Conservation (phyloP, 2,329 filamentous ascomycete genomes). For the Arthroderma sp. region DNA sequence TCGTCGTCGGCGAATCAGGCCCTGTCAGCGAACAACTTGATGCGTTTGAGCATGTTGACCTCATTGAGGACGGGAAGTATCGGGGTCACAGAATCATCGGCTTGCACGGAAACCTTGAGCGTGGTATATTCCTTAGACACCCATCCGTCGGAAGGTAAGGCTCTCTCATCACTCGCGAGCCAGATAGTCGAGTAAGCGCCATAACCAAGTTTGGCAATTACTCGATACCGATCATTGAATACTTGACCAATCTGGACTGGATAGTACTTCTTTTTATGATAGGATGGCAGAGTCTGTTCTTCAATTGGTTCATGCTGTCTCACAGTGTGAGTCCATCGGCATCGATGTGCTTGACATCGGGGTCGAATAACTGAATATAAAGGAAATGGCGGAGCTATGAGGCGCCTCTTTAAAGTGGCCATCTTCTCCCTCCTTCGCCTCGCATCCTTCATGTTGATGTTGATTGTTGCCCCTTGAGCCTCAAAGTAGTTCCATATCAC, state of each 20-base stretch:
- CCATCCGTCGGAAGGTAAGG: not conserved
- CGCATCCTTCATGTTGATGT: not conserved
- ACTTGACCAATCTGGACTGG: constrained; percentile 17
- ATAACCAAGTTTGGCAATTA: constrained; percentile 20
- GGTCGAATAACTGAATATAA: not conserved
- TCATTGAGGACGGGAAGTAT: constrained; percentile 16
- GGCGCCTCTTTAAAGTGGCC: not conserved
- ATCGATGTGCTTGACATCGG: not conserved
- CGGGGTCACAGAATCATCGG: not conserved
- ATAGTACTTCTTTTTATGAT: constrained; percentile 18
- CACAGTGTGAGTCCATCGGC: constrained; percentile 3
- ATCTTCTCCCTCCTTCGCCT: not conserved
- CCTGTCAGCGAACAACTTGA: constrained; percentile 14
- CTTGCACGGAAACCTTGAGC: constrained; percentile 16
- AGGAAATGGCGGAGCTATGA: not conserved
- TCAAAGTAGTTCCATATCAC: not conserved
- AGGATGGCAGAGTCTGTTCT: constrained; percentile 13
- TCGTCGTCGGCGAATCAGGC: constrained; percentile 12
- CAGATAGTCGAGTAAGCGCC: constrained; percentile 20
- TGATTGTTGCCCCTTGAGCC: not conserved
- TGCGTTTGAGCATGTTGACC: constrained; percentile 16
- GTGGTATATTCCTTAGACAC: constrained; percentile 15
- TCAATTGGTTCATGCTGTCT: constrained; percentile 3
- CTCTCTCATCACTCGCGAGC: constrained; percentile 17
- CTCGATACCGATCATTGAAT: constrained; percentile 16